Base-by-base conservation (phyloP, 495 filamentous ascomycete species). In the Xylaria palmicola region DNA sequence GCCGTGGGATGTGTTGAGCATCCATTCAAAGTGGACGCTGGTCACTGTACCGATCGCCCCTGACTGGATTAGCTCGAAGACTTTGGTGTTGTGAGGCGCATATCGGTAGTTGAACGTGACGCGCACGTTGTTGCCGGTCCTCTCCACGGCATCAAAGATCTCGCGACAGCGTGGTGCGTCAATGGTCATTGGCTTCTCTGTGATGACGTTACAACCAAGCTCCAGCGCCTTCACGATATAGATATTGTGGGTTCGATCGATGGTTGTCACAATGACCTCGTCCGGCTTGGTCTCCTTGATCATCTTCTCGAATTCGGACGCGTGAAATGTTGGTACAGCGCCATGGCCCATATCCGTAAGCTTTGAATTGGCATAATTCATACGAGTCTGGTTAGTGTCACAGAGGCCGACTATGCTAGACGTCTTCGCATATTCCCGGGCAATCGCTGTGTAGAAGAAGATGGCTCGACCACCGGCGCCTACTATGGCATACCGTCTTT, bases 121-220 rank as follows among this genome's bases (percentile, higher is more conserved):
- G 56, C 78, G 73, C 19, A 79, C 74, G 39, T 68, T 66, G n/a
- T 65, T 60, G 26, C 61, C 65, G 17, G 77, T 76, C 22, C 69
- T 63, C 13, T 71, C 64, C 27, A 77, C 78, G 32, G 78, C 76
- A 44, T 67, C 70, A 62, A 81, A 71, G 60, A 85, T 84, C 36
- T 71, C 68, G 3, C 72, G 74, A 66, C 82, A 84, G 19, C 81
- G 78, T 15, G 74, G 71, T 7, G 77, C 82, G 62, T 85, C 82
- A 66, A 84, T 75, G 4, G 79, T 83, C 83, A 86, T 86, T 15
- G 83, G 83, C 56, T 86, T 86, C 64, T 86, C 83, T 15, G 78
- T 84, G 41, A 85, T 72, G 4, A 83, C 82, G 68, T 79, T 76
- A 65, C 79, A 79, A n/a, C 83, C 83, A 1, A 84, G 72, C 51